Base-by-base conservation (phyloP, 257 asterid species). In the Thymus mandschuricus region DNA sequence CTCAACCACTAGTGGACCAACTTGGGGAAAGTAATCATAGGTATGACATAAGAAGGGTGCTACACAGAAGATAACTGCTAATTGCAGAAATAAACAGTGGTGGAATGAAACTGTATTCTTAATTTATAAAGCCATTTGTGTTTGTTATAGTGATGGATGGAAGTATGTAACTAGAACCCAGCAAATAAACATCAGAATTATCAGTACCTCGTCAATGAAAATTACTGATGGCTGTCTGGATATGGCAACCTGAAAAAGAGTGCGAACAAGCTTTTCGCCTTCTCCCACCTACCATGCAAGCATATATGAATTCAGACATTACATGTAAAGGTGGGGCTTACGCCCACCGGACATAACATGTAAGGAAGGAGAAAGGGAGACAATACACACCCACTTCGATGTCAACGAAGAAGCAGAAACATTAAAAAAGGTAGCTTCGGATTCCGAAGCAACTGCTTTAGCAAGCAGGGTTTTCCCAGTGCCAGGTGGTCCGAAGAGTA, bases 401-500 rank as follows among this genome's bases (percentile, higher is more conserved):
- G 99, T 95, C 79, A 95, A 77, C 59, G 99, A 87, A 84, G 99
- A 92, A 76, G 99, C 96, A 66, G 99, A 95, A 75, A 95, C 92
- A 79, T 82, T 95, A 75, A 95, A 95, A 86, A 95, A 95, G 5
- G 99, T 95, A 50, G 99, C 97, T 67, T 87, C 89, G 6, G 99
- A 92, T 81, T 95, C 99, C 76, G 99, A 88, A 74, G 99, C 98
- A 86, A 95, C 98, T 69, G 99, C 99, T 80, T 88, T 95, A 34
- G 99, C 99, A 80, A 95, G 98, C 87, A 95, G 70, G 66, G 99
- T 95, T 85, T 95, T 95, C 62, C 99, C 99, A 70, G 99, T 95
- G 74, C 99, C 99, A 78, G 99, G 99, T 70, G 99, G 99, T 64
- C 99, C 98, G 78, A 95, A 95, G 69, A 95, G 97, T 80, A 95